These are phyloP conservation scores for Phlebopus sp. DNA, from an alignment of 1,284 basidiomycete species.

Conservation along the genomic window DNA sequence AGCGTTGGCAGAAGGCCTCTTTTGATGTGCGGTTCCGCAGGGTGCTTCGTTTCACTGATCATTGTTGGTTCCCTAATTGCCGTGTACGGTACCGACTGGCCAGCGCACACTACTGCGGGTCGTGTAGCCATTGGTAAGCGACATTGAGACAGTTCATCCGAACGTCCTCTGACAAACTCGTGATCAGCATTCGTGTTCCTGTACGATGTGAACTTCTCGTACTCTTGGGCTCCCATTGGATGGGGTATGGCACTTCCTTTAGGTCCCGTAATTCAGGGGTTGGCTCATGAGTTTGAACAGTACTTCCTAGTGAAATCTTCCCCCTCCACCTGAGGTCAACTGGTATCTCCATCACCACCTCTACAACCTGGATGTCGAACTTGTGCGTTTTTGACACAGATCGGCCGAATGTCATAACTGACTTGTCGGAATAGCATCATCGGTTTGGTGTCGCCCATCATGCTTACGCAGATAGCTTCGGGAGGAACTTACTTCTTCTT, in stretches of 20 bases:
- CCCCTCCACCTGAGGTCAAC: slow-evolving; percentile 33
- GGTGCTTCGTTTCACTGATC: slow-evolving; percentile 30
- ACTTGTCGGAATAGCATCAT: slow-evolving; percentile 17
- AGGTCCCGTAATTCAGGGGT: neutral
- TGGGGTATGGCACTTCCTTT: slow-evolving; percentile 24
- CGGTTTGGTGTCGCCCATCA: slow-evolving; percentile 30
- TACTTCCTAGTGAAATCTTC: slow-evolving; percentile 33
- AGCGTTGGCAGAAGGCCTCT: slow-evolving; percentile 33
- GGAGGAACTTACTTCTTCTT: slow-evolving; percentile 33
- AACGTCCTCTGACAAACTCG: neutral
- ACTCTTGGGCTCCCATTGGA: slow-evolving; percentile 36
- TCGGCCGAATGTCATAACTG: neutral
- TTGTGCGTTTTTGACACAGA: slow-evolving; percentile 13
- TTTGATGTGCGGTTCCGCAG: slow-evolving; percentile 31
- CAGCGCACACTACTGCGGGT: slow-evolving; percentile 25
- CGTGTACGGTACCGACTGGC: slow-evolving; percentile 27
- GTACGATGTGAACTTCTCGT: slow-evolving; percentile 35
- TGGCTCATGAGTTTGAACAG: slow-evolving; percentile 11
- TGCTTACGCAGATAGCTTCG: slow-evolving; percentile 21
- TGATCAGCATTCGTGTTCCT: slow-evolving; percentile 30
- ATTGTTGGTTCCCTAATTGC: slow-evolving; percentile 31
- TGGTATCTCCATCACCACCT: slow-evolving; percentile 35
- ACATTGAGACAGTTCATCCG: neutral
- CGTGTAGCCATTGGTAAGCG: slow-evolving; percentile 27
- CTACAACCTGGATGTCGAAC: slow-evolving; percentile 30